phyloP scores from a whole-genome alignment of 2,329 filamentous ascomycete species.

The Dryadomyces quercus-mongolicae region DNA sequence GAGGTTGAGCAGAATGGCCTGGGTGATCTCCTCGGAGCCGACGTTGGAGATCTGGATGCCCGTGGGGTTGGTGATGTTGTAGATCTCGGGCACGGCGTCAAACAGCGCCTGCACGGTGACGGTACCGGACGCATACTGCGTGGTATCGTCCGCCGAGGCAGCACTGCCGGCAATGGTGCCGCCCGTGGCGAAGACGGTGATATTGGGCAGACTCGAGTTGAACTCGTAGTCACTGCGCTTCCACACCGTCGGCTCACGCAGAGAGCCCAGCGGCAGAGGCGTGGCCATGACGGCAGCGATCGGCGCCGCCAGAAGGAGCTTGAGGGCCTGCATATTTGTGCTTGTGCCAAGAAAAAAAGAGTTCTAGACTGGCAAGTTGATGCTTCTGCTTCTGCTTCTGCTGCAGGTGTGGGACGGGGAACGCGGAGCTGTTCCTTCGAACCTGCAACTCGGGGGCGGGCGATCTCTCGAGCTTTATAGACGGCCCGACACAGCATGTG shows the following conservation, averaged over 20 bases:
- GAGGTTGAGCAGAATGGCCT: slow-evolving; percentile 33
- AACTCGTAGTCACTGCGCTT: slow-evolving; percentile 13
- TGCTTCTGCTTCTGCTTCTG: background rate
- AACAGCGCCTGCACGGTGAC: slow-evolving; percentile 39
- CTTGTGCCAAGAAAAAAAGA: background rate
- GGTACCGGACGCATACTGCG: slow-evolving; percentile 25
- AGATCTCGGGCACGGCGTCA: slow-evolving; percentile 40
- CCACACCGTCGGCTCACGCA: background rate
- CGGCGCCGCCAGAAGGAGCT: background rate
- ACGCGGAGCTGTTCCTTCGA: no score
- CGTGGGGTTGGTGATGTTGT: slow-evolving; percentile 40
- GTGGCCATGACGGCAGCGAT: background rate
- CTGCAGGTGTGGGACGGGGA: background rate
- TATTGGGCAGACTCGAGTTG: slow-evolving; percentile 42
- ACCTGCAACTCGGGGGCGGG: no score
- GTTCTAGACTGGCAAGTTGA: background rate
- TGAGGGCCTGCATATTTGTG: background rate
- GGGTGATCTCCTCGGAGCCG: slow-evolving; percentile 33
- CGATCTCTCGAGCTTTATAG: background rate
- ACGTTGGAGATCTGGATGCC: slow-evolving; percentile 41
- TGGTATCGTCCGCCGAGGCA: slow-evolving; percentile 31
- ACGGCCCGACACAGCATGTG: background rate
- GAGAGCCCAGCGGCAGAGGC: background rate
- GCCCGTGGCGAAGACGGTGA: slow-evolving; percentile 46
- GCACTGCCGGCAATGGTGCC: slow-evolving; percentile 47